Evolutionary conservation across 208 protist species (phyloP).

Genomic region (Entamoeba histolytica): DNA sequence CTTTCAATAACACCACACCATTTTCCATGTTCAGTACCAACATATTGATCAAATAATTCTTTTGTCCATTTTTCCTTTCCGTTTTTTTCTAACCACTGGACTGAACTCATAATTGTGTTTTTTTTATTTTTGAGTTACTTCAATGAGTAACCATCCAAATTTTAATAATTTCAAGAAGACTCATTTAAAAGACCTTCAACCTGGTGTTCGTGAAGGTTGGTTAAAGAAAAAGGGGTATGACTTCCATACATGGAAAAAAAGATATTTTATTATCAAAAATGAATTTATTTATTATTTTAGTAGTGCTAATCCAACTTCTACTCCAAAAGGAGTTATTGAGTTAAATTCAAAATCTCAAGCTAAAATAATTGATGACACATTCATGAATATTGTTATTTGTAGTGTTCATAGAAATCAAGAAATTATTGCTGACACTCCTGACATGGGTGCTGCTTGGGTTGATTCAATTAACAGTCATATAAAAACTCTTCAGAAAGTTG

Average conservation of each 20-base stretch:
- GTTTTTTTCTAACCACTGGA: no score
- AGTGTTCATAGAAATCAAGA: background rate
- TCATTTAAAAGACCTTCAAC: background rate
- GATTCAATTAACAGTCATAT: background rate
- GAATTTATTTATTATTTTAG: background rate
- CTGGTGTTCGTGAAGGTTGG: background rate
- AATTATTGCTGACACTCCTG: background rate
- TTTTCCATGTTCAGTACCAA: no score
- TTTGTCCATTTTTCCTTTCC: no score
- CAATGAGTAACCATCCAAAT: background rate
- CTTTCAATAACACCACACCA: no score
- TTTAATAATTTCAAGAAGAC: background rate
- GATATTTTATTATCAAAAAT: background rate
- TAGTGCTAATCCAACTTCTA: background rate
- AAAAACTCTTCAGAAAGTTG: background rate
- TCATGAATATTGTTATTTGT: background rate
- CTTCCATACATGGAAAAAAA: background rate
- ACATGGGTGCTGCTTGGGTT: background rate
- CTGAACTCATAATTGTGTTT: no score
- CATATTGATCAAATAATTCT: no score
- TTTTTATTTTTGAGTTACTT: no score
- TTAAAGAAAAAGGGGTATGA: background rate
- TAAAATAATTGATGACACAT: background rate
- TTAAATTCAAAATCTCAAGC: background rate
- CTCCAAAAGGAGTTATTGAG: background rate